These are phyloP conservation scores for Geotrichum candidum DNA, from an alignment of 1,139 yeast genomes.

Conservation along the genomic window DNA sequence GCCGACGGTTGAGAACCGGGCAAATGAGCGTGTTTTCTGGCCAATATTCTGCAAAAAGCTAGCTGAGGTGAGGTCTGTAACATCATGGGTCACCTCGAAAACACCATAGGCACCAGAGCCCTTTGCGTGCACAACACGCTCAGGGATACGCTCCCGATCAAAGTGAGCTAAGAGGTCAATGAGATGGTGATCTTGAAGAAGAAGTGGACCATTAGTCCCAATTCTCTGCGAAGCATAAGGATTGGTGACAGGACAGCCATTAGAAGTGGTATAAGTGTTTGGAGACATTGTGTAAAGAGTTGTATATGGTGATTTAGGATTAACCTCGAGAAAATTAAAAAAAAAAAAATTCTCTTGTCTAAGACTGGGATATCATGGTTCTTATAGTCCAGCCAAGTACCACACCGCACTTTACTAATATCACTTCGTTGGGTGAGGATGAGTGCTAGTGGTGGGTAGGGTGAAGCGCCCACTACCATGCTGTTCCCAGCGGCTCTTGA, in stretches of 20 bases:
- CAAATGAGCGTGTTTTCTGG: slow-evolving; percentile 65
- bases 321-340: background rate
- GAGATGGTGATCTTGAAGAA: slow-evolving; percentile 72
- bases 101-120: slow-evolving; percentile 83
- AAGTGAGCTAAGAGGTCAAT: slow-evolving; percentile 76
- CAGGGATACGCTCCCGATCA: slow-evolving; percentile 83
- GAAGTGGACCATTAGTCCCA: slow-evolving; percentile 67
- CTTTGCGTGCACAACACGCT: slow-evolving; percentile 85
- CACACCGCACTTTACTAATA: background rate
- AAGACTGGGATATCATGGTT: background rate
- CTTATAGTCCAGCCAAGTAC: background rate
- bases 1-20: slow-evolving; percentile 84
- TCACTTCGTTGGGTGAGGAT: background rate
- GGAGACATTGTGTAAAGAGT: background rate
- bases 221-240: slow-evolving; percentile 71
- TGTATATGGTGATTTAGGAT: background rate
- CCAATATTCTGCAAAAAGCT: slow-evolving; percentile 67
- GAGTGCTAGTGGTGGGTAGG: background rate
- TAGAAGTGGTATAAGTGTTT: slow-evolving; percentile 54
- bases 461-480: background rate
- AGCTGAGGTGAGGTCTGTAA: slow-evolving; percentile 66
- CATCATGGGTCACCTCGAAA: slow-evolving; percentile 77
- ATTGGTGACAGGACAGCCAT: slow-evolving; percentile 62
- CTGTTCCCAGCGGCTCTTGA: background rate
- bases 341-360: background rate